phyloP scores from a whole-genome alignment of 2,329 filamentous ascomycete genomes.

The Cladosporium cucumerinum region DNA sequence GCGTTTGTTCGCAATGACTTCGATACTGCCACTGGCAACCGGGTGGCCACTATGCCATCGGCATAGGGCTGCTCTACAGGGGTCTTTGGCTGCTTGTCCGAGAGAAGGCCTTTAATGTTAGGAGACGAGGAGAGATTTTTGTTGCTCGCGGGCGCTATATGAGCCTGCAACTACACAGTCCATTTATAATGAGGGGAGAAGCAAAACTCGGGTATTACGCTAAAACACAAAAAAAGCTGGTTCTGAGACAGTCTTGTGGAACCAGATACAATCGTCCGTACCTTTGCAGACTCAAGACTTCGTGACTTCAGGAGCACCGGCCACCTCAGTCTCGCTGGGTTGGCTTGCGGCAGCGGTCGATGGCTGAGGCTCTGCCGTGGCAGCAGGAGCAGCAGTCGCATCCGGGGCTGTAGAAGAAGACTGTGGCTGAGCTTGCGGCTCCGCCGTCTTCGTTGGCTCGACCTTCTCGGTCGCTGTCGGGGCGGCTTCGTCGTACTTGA shows the following conservation, averaged over 20 bases:
- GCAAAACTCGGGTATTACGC: not conserved
- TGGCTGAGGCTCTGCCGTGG: not conserved
- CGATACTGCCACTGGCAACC: no score
- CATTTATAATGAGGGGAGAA: not conserved
- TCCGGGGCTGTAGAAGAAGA: not conserved
- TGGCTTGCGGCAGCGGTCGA: not conserved
- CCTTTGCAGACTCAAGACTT: not conserved
- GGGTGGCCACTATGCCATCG: no score
- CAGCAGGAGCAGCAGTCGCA: not conserved
- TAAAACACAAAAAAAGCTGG: not conserved
- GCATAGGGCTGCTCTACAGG: no score
- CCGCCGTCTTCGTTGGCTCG: conserved; percentile 8
- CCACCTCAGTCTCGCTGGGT: not conserved
- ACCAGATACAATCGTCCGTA: not conserved
- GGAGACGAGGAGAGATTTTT: not conserved
- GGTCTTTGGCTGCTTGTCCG: not conserved
- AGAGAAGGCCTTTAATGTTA: not conserved
- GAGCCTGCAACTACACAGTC: not conserved
- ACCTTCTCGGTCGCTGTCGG: not conserved
- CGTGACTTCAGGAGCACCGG: not conserved
- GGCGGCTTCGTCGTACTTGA: conserved; percentile 33
- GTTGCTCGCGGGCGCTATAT: not conserved
- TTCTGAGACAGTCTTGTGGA: not conserved
- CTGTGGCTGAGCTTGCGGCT: conserved; percentile 2
- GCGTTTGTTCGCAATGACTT: not conserved